A percentile compares a stretch with the other conserved stretches of the same genome.
Conservation (phyloP, 2,329 filamentous ascomycete genomes). For the Rhinocladiella similis region DNA sequence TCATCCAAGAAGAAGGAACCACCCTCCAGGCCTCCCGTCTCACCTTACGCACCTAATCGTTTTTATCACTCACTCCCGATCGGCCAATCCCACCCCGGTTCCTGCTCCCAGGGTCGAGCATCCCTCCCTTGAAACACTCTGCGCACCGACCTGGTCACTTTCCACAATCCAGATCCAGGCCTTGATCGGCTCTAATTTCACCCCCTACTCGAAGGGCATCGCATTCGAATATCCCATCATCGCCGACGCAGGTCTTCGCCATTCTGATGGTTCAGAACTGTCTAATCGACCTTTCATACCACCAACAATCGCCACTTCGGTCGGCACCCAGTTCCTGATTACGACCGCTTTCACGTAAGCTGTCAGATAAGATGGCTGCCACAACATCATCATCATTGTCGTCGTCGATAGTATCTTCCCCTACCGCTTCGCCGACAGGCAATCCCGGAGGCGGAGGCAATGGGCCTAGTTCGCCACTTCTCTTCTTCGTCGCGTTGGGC, state of each 20-base stretch:
- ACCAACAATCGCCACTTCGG: constrained; percentile 4
- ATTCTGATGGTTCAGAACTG: not conserved
- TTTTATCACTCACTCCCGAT: not conserved
- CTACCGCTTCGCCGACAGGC: constrained; percentile 23
- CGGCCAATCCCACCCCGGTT: not conserved
- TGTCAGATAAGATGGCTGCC: constrained; percentile 20
- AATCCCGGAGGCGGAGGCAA: constrained; percentile 37
- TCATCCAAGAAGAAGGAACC: not conserved
- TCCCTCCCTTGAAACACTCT: constrained; percentile 15
- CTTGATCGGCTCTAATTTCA: constrained; percentile 11
- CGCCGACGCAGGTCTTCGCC: not conserved
- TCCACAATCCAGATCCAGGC: not conserved
- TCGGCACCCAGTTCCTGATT: constrained; percentile 5
- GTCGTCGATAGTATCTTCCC: constrained; percentile 7
- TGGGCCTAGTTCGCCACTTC: constrained; percentile 67
- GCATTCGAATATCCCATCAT: not conserved
- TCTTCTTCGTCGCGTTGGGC: constrained; percentile 93
- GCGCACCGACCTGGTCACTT: constrained; percentile 3
- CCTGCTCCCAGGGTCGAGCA: not conserved
- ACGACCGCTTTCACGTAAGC: constrained; percentile 1
- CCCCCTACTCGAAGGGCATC: not conserved
- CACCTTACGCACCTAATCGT: not conserved
- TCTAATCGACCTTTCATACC: constrained; percentile 9
- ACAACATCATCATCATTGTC: constrained; percentile 8
- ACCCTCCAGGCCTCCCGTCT: not conserved